Evolutionary conservation across 1,284 basidiomycete species (phyloP), one percentile per base, ranked within the genome.

Genomic region (Irpex lacteus): DNA sequence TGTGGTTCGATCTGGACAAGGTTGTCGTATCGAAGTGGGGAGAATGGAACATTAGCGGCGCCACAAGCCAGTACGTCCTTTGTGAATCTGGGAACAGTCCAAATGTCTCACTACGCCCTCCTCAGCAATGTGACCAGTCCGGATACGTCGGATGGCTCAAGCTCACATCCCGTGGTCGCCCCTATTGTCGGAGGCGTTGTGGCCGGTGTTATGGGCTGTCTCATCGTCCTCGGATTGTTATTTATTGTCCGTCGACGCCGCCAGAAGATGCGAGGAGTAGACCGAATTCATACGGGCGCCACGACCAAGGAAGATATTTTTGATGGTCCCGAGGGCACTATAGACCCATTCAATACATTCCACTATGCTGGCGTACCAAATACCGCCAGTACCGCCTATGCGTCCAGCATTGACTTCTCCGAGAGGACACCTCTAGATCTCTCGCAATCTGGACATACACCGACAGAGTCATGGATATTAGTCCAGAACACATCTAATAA

Each of bases 1-100:
- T n/a, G 18, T 59, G 37, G 37, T 40, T 66, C 3, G 65, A 66
- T 37, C 18, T 66, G 7, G 65, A 63, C 37, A 64, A 64, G 54
- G 53, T 64, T 3, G 60, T 61, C 8, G 40, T 61, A 5, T 61
- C 63, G 19, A 50, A 52, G n/a, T 64, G 63, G 63, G 52, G 52
- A 18, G 26, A 21, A 11, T 56, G 54, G 54, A 34, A 32, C n/a
- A 36, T 15, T 11, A 34, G 15, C 13, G 54, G 19, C 9, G 54
- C 11, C 26, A 26, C 34, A 34, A 15, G 19, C 13, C 54, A 34
- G 54, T 32, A 56, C 54, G 54, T 56, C 21, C 26, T 26, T 26
- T 4, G 26, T 26, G 26, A 26, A 26, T 26, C 26, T 26, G 34
- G 54, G 34, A 11, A 7, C 13, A 11, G 11, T 18, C 19, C 13